Conservation (phyloP, 148 eudicot species). For the Vaccinium vitisidaea region DNA sequence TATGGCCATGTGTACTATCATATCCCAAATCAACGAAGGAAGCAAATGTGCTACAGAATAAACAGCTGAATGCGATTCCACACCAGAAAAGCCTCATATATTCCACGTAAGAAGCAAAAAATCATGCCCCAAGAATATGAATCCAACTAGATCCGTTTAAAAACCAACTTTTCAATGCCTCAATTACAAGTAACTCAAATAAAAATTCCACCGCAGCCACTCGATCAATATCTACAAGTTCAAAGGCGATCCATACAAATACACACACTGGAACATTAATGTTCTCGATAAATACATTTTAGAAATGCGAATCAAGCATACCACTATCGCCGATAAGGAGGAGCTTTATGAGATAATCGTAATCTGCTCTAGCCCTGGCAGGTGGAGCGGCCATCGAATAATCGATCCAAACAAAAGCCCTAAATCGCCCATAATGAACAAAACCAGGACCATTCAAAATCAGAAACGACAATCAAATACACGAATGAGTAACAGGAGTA, state of each 20-base stretch:
- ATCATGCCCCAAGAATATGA: neutral
- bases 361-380: slow-evolving; percentile 90
- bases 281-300: neutral
- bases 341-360: slow-evolving; percentile 84
- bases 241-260: slow-evolving; percentile 10
- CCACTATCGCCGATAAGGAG: slow-evolving; percentile 89
- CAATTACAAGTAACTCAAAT: neutral
- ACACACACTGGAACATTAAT: neutral
- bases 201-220: neutral
- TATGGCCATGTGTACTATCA: neutral
- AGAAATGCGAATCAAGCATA: slow-evolving; percentile 21
- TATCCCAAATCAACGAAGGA: neutral
- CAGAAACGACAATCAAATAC: slow-evolving; percentile 3
- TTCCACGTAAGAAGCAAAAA: neutral
- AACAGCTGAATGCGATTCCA: neutral
- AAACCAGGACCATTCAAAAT: neutral
- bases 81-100: neutral
- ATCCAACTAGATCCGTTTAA: slow-evolving; percentile 14
- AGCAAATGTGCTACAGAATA: neutral
- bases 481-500: neutral
- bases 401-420: slow-evolving; percentile 21
- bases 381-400: slow-evolving; percentile 91
- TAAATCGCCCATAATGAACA: slow-evolving; percentile 15
- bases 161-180: neutral
- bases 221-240: neutral